These are phyloP conservation scores for Glonium stellatum DNA, from an alignment of 495 filamentous ascomycete species.

Conservation along the genomic window DNA sequence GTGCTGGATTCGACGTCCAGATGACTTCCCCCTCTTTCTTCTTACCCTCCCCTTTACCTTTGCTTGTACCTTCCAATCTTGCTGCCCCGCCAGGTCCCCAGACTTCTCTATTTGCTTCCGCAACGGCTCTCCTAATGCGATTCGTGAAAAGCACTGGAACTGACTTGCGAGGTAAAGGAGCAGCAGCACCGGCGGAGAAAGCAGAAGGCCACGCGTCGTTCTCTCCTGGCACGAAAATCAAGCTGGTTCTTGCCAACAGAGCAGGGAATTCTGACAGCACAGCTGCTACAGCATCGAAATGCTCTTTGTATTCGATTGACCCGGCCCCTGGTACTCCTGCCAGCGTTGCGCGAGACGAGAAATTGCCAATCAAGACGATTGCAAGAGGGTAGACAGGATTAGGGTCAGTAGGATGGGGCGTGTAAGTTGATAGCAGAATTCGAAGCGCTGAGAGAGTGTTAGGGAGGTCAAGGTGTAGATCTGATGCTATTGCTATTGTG, in stretches of 20 bases:
- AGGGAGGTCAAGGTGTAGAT: constrained; percentile 79
- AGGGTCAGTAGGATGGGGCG: constrained; percentile 40
- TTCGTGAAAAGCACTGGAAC: constrained; percentile 86
- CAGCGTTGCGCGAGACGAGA: constrained; percentile 66
- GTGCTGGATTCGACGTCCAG: constrained; percentile 81
- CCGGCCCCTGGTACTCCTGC: constrained; percentile 58
- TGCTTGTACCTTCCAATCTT: constrained; percentile 26
- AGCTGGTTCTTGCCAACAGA: constrained; percentile 69
- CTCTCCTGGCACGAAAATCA: constrained; percentile 89
- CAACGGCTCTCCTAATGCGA: constrained; percentile 70
- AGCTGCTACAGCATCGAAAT: constrained; percentile 78
- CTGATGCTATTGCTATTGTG: constrained; percentile 63
- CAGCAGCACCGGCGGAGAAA: constrained; percentile 75
- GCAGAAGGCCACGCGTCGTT: constrained; percentile 90
- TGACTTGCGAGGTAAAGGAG: constrained; percentile 60
- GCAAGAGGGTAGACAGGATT: constrained; percentile 63
- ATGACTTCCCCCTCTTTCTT: constrained; percentile 61
- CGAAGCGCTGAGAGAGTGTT: constrained; percentile 66
- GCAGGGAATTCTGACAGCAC: constrained; percentile 79
- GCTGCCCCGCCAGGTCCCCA: constrained; percentile 13
- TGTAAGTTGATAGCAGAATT: constrained; percentile 66
- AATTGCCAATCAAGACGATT: constrained; percentile 79
- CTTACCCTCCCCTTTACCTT: constrained; percentile 27
- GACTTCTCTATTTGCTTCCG: constrained; percentile 62
- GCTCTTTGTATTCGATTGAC: constrained; percentile 89